Conservation (phyloP, 2,329 filamentous ascomycete genomes). For the Cordyceps sp. region DNA sequence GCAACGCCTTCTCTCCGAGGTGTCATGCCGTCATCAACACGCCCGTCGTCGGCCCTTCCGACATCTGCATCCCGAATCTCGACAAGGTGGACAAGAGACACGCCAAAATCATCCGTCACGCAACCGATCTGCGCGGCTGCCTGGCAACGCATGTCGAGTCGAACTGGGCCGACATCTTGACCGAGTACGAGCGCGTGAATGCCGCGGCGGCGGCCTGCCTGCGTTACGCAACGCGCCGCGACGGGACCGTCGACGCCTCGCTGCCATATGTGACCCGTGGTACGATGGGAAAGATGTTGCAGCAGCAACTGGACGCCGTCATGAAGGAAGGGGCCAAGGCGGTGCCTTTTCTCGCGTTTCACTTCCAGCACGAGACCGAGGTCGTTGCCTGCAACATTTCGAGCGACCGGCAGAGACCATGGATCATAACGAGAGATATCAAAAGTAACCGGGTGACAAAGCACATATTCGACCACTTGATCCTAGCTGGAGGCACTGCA, state of each 20-base stretch:
- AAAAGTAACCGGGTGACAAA: neutral
- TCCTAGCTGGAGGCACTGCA: neutral
- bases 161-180: neutral
- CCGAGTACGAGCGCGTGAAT: neutral
- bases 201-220: neutral
- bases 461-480: neutral
- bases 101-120: neutral
- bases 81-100: neutral
- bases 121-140: neutral
- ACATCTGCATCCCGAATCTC: neutral
- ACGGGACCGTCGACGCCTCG: neutral
- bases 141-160: neutral
- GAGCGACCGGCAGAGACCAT: neutral
- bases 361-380: neutral
- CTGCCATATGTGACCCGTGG: neutral
- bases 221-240: neutral
- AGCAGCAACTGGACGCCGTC: neutral
- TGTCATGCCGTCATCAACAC: neutral
- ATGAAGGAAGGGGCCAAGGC: neutral
- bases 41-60: neutral
- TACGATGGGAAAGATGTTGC: neutral
- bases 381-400: neutral
- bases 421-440: neutral
- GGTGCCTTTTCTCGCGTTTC: neutral
- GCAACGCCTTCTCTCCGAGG: neutral